Base-by-base conservation (phyloP, 129 eudicot genomes). In the Artemisia tridentata region DNA sequence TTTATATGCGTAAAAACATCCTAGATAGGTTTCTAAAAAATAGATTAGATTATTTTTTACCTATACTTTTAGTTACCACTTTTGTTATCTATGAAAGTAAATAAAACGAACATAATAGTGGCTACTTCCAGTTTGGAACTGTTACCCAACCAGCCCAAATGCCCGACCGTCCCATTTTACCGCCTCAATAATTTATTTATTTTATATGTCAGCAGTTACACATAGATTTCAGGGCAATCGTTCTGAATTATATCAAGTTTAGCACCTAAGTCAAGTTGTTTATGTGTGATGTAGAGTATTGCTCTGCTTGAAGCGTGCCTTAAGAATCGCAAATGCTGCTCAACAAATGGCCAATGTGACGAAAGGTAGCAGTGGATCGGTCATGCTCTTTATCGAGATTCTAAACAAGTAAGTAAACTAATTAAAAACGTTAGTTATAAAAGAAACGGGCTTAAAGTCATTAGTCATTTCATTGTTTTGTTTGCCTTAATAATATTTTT, bases 291-390 rank as follows among this genome's bases (percentile, higher is more conserved):
- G 68, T 70, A 95, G 99, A 88, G 99, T 95, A 49, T 78, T 95
- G 80, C 95, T 95, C 68, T 95, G 99, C 82, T 82, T 95, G 65
- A 95, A 95, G 80, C 97, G 99, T 74, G 96, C 99, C 7, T 75
- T 95, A 51, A 80, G 95, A 82, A 95, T 95, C 19, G 97, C 99
- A 27, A 90, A 95, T 83, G 93, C 97, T 57, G 97, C 89, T 71
- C 99, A 95, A 80, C 99, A 95, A 79, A 90, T 95, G 97, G 84
- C 99, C 2, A 95, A 75, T 78, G 99, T 91, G 49, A 78, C 96
- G 20, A 84, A 96, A 64, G 99, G 99, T 79, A 88, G 93, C 82
- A 84, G 96, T n/a, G 96, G 96, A 79, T 90, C 99, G 16, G 93
- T 86, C 72, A 47, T 81, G 67, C 91, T 95, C 74, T 90, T 95